Evolutionary conservation across 83 land plant species (phyloP), one percentile per base, ranked within the genome.

Genomic region (Picea abies): DNA sequence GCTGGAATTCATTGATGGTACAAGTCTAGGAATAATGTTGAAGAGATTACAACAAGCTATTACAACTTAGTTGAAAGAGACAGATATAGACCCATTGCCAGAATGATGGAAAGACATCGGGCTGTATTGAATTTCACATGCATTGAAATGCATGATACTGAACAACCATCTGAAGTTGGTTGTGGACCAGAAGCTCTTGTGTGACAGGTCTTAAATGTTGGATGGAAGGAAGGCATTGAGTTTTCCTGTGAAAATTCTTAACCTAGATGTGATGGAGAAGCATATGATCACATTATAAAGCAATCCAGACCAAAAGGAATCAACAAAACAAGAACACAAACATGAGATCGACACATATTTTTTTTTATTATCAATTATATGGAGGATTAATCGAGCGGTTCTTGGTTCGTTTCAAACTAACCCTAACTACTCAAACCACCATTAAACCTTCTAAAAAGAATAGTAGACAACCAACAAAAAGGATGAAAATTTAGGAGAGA

Each of bases 1-100:
- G 68, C 91, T 29, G 96, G 96, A 6, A 90, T 94, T 17, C 96
- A 94, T 61, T 94, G 91, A 93, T 90, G 91, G 94, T 92, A 90
- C 81, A 89, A 82, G 63, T 71, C 79, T 7, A 68, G 37, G 16
- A 87, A 63, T 41, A 90, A 92, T 73, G 93, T 91, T 26, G 91
- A 90, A 23, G 93, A 94, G 84, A 90, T 92, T 32, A 92, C 92
- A 4, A 68, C 93, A 65, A 92, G 94, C 52, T 92, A 84, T 83
- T 94, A 90, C 83, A 92, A 94, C 70, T 66, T 87, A 79, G 66
- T 84, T 0, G 83, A 84, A 52, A 75, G 93, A 82, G 93, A 93
- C 80, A 91, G 96, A 8, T 92, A 94, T 72, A 84, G 86, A 60
- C 82, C 91, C 15, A 82, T 92, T 4, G 90, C 91, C 41, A 76